phyloP scores from a whole-genome alignment of 2,329 filamentous ascomycete genomes.

The Bipolaris oryzae region DNA sequence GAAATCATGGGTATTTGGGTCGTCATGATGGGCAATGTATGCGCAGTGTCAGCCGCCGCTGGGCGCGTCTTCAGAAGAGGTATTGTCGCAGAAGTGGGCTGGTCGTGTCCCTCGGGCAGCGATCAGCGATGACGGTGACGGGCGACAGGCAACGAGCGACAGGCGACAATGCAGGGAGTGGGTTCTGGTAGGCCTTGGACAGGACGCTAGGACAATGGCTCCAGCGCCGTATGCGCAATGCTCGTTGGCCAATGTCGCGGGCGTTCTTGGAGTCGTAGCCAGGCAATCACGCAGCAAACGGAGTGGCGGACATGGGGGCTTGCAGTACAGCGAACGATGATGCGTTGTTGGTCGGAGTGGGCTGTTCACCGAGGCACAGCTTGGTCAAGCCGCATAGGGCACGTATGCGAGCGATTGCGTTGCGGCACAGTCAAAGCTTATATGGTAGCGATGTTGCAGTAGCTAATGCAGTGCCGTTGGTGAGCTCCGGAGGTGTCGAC shows the following conservation, averaged over 20 bases:
- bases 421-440: slow-evolving; percentile 11
- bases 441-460: slow-evolving; percentile 1
- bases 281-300: slow-evolving; percentile 5
- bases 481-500: slow-evolving; percentile 9
- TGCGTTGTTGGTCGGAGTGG: slow-evolving; percentile 9
- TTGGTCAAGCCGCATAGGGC: slow-evolving; percentile 14
- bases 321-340: slow-evolving; percentile 11
- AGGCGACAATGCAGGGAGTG: slow-evolving; percentile 12
- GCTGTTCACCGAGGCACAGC: slow-evolving; percentile 10
- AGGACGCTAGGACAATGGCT: slow-evolving; percentile 4
- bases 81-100: slow-evolving; percentile 13
- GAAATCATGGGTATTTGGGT: slow-evolving; percentile 87
- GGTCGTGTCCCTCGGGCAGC: slow-evolving; percentile 3
- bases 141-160: neutral
- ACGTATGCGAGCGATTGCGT: slow-evolving; percentile 9
- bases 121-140: slow-evolving; percentile 6
- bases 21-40: slow-evolving; percentile 35
- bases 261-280: neutral
- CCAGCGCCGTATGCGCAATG: neutral
- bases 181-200: slow-evolving; percentile 5
- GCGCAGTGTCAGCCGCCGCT: slow-evolving; percentile 15
- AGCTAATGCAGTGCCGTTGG: slow-evolving; percentile 8
- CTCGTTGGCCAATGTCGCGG: neutral
- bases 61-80: slow-evolving; percentile 25
- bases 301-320: slow-evolving; percentile 10